Conservation (phyloP, 257 asterid genomes). For the Plectranthus barbatus region DNA sequence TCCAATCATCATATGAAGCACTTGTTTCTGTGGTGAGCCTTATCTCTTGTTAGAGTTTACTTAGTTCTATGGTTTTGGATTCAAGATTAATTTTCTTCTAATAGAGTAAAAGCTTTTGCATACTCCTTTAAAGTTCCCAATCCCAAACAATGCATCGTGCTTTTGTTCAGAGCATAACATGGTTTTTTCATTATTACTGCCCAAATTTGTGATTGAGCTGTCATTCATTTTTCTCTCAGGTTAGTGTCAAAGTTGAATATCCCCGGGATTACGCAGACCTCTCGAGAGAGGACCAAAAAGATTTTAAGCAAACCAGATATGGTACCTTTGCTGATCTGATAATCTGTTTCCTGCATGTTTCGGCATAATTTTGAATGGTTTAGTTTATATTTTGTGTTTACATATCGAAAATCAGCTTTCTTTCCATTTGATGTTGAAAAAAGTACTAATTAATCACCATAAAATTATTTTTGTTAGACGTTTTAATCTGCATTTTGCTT, state of each 20-base stretch:
- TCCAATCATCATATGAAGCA: conserved; percentile 71
- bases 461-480: not conserved
- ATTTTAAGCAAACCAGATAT: conserved; percentile 91
- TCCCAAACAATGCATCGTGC: not conserved
- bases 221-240: conserved; percentile 35
- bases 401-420: not conserved
- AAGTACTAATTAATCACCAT: not conserved
- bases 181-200: not conserved
- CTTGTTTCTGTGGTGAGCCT: conserved; percentile 84
- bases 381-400: not conserved
- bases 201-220: not conserved
- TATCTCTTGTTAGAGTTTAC: conserved; percentile 4
- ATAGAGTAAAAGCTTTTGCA: not conserved
- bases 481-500: not conserved
- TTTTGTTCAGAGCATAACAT: not conserved
- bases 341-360: conserved; percentile 1
- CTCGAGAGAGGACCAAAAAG: conserved; percentile 91
- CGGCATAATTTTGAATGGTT: not conserved
- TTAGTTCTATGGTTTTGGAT: not conserved
- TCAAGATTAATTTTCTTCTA: conserved; percentile 5
- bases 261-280: conserved; percentile 81
- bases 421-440: not conserved
- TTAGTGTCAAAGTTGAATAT: conserved; percentile 74
- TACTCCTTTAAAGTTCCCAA: not conserved
- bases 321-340: conserved; percentile 40